Evolutionary conservation across 2,329 filamentous ascomycete genomes (phyloP).

Genomic region (Penicillium thymicola): DNA sequence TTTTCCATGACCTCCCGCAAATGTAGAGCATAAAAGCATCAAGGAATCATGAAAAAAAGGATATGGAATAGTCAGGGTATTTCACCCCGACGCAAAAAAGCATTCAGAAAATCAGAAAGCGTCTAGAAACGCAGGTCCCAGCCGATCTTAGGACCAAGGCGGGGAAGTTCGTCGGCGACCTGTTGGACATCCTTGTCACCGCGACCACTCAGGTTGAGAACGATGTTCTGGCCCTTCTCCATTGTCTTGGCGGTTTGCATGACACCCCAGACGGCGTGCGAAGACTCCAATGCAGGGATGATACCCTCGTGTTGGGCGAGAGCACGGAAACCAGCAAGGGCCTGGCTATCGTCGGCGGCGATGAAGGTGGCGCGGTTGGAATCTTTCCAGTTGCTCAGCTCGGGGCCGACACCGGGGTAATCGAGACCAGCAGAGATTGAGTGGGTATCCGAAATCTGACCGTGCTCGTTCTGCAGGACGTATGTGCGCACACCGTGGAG

Average conservation of each 20-base stretch:
- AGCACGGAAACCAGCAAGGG: conserved; percentile 80
- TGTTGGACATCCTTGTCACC: conserved; percentile 99
- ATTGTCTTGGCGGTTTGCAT: conserved; percentile 90
- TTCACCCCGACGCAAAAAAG: background rate
- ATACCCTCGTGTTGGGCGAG: conserved; percentile 90
- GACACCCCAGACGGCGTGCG: conserved; percentile 87
- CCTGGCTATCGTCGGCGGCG: conserved; percentile 86
- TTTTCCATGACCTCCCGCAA: conserved; percentile 9
- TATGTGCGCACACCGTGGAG: conserved; percentile 96
- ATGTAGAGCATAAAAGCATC: background rate
- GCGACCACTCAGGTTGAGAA: conserved; percentile 88
- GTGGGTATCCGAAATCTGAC: conserved; percentile 92
- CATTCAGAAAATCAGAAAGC: background rate
- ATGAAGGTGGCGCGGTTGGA: conserved; percentile 80
- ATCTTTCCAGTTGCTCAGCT: conserved; percentile 92
- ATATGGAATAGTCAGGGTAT: background rate
- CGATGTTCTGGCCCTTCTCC: conserved; percentile 81
- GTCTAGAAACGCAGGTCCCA: conserved; percentile 60
- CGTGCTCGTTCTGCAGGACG: conserved; percentile 85
- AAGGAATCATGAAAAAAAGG: background rate
- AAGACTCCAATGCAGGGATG: conserved; percentile 90
- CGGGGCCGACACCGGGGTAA: conserved; percentile 94
- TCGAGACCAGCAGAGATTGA: conserved; percentile 95
- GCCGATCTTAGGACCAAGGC: conserved; percentile 80
- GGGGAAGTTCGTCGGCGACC: conserved; percentile 89